Base-by-base conservation (phyloP, 202 grass and related monocot genomes). In the Bolboschoenoplectus hybrid region DNA sequence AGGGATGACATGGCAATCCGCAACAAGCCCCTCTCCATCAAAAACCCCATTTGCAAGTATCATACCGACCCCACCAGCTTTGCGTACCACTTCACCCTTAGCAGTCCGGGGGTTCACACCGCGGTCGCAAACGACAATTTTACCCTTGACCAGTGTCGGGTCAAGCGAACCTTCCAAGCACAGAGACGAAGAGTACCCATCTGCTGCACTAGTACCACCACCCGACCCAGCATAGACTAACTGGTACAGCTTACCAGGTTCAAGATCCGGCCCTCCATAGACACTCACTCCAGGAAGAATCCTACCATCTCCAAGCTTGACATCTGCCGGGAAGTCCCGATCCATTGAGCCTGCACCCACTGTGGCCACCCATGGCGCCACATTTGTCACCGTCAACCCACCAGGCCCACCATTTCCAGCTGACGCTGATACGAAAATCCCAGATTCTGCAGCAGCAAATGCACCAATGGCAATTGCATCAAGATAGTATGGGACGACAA, bases 291-390 rank as follows among this genome's bases (percentile, higher is more conserved):
- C 93, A 34, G 89, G 88, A 60, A 95, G 88, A 47, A 93, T 76
- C 16, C 87, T 86, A 6, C 95, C 95, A 53, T 95, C 26, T 46
- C 91, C 91, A 66, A 98, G 91, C 9, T 86, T 81, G 45, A 95
- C 95, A 43, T 93, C 92, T 20, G 95, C 93, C 13, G 95, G 95
- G 87, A 98, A 98, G 53, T 92, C 89, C 44, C 95, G 89, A 71
- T 98, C 95, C 95, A 98, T 98, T 75, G 95, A 98, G 3, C 95
- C 93, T 0, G 93, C 95, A 14, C 95, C 93, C 1, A 98, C 91
- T 57, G 95, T 98, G 53, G 91, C 84, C 73, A 98, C 89, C 95
- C 93, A 97, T 0, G 93, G 95, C 3, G 93, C 91, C 36, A 98
- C 91, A 90, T 98, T 95, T 85, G 93, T 95, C 4, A 92, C 93